Conservation (phyloP, 805 yeast species). For the Candida schatavii region DNA sequence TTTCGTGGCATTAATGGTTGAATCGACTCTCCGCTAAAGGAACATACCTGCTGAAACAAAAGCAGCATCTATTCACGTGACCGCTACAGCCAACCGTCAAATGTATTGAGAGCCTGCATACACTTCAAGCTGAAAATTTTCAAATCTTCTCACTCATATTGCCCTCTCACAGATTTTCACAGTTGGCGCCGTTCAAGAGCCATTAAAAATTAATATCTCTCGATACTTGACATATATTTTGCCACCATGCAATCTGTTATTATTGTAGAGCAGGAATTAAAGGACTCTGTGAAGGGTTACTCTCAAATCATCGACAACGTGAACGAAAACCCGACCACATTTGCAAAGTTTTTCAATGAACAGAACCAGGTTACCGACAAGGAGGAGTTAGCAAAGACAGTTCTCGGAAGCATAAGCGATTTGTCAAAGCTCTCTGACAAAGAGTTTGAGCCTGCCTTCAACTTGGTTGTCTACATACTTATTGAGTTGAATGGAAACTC, state of each 20-base stretch:
- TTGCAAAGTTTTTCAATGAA: constrained; percentile 19
- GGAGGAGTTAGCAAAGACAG: constrained; percentile 23
- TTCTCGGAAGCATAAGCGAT: constrained; percentile 25
- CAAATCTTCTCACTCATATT: not conserved
- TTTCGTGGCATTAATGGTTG: no score
- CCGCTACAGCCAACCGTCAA: no score
- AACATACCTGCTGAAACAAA: no score
- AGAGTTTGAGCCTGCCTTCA: constrained; percentile 46
- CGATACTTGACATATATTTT: not conserved
- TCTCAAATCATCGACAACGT: constrained; percentile 36
- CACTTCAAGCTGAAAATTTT: constrained; percentile 5
- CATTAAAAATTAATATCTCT: constrained; percentile 2
- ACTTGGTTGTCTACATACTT: constrained; percentile 36
- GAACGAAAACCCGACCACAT: constrained; percentile 22
- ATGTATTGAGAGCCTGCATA: constrained; percentile 1
- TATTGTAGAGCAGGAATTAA: constrained; percentile 41
- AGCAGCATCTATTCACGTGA: no score
- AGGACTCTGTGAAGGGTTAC: constrained; percentile 39
- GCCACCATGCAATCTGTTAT: constrained; percentile 39
- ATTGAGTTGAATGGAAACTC: constrained; percentile 25
- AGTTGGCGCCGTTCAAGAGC: not conserved
- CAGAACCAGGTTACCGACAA: constrained; percentile 25
- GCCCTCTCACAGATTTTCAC: constrained; percentile 1
- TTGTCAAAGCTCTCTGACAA: constrained; percentile 38
- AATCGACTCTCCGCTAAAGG: no score